phyloP scores from a whole-genome alignment of 225 moss, liverwort and hornwort genomes.

The Ulota crispa region DNA sequence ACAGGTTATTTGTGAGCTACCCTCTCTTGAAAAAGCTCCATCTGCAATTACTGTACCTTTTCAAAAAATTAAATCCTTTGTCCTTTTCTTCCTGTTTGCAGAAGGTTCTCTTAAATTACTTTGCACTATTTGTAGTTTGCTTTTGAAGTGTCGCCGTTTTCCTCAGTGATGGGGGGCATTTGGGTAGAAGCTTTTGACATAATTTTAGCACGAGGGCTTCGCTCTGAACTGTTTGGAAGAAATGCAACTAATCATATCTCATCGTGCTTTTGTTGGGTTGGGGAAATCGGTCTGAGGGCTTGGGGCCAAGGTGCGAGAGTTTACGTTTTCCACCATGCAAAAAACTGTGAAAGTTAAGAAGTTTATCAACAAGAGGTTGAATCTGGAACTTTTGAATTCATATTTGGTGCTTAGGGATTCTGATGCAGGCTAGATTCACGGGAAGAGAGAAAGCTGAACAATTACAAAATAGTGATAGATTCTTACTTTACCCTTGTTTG shows the following conservation, averaged over 20 bases:
- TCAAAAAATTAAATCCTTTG: background rate
- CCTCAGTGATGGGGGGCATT: background rate
- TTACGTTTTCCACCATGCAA: no score
- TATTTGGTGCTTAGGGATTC: no score
- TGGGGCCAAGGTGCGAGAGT: no score
- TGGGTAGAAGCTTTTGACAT: background rate
- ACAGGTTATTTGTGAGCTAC: background rate
- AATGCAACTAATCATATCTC: constrained; percentile 9
- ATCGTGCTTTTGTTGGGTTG: background rate
- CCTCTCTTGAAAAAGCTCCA: background rate
- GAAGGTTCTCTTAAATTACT: no score
- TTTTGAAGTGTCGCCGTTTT: background rate
- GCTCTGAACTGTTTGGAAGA: background rate
- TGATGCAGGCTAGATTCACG: no score
- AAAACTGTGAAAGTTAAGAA: no score
- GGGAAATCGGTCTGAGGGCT: background rate
- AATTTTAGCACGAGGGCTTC: background rate
- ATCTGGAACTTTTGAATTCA: no score
- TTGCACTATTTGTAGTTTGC: background rate
- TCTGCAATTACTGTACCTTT: background rate
- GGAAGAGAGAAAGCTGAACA: no score
- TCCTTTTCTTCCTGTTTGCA: background rate
- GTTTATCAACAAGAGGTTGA: no score
- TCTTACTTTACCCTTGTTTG: no score
- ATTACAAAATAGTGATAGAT: no score